phyloP scores from a whole-genome alignment of 495 filamentous ascomycete genomes.

The Neurospora sp. region DNA sequence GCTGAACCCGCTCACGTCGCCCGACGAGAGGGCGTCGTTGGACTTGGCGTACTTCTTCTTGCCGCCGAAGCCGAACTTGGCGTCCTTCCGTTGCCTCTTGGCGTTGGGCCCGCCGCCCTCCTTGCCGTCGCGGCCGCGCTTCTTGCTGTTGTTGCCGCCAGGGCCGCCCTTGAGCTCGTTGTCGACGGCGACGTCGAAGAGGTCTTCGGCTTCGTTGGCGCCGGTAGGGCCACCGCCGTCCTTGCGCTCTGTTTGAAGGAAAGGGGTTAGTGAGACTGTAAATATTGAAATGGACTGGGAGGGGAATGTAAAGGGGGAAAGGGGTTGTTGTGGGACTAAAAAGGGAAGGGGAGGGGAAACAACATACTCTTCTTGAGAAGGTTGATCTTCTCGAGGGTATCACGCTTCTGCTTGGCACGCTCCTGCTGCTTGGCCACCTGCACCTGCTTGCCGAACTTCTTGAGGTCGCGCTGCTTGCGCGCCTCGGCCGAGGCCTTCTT shows the following conservation, averaged over 20 bases:
- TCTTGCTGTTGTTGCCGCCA: slow-evolving; percentile 22
- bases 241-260: slow-evolving; percentile 60
- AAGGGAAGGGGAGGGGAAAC: not conserved
- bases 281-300: not conserved
- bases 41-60: slow-evolving; percentile 88
- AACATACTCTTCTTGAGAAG: slow-evolving; percentile 80
- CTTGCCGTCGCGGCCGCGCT: slow-evolving; percentile 25
- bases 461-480: slow-evolving; percentile 82
- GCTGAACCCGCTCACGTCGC: slow-evolving; percentile 70
- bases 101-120: slow-evolving; percentile 35
- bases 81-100: slow-evolving; percentile 87
- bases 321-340: not conserved
- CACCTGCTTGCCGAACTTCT: slow-evolving; percentile 99
- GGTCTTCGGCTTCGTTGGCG: slow-evolving; percentile 74
- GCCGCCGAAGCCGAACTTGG: slow-evolving; percentile 88
- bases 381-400: slow-evolving; percentile 89
- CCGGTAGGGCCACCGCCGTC: slow-evolving; percentile 50
- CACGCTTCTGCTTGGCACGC: slow-evolving; percentile 78
- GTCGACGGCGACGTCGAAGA: slow-evolving; percentile 92
- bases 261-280: not conserved
- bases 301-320: not conserved
- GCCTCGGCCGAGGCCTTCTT: slow-evolving; percentile 93
- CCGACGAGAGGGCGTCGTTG: slow-evolving; percentile 67
- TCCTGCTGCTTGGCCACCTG: slow-evolving; percentile 95
- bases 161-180: slow-evolving; percentile 50